Conservation (phyloP, 164 flowering plant species). For the Tinospora cordifolia region DNA sequence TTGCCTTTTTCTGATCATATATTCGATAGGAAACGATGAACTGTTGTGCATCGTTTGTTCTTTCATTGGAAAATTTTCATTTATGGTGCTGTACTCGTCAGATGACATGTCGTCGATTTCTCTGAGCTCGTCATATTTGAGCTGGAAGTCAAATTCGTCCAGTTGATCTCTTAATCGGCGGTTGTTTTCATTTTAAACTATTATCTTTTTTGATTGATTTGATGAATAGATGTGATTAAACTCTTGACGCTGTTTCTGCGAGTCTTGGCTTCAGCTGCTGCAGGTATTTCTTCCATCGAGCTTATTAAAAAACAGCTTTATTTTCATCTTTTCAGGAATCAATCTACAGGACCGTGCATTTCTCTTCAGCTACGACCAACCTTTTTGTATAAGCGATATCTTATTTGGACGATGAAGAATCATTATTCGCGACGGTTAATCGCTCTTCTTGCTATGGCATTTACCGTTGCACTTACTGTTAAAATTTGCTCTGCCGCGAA, state of each 20-base stretch:
- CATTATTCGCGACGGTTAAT: constrained; percentile 9
- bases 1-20: not conserved
- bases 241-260: not conserved
- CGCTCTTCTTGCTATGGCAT: constrained; percentile 3
- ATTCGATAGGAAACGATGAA: not conserved
- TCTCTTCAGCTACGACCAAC: too few species aligned
- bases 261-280: not conserved
- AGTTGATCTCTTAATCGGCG: constrained; percentile 5
- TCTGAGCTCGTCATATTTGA: not conserved
- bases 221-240: constrained; percentile 3
- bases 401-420: constrained; percentile 6
- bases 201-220: constrained; percentile 2
- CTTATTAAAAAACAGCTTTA: not conserved
- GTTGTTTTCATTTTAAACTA: not conserved
- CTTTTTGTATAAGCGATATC: too few species aligned
- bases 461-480: constrained; percentile 6
- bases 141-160: constrained; percentile 1
- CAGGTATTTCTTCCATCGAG: not conserved
- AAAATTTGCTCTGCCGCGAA: constrained; percentile 13
- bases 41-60: not conserved
- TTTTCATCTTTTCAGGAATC: too few species aligned
- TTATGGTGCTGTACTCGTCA: not conserved
- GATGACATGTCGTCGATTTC: not conserved
- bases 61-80: not conserved
- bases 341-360: too few species aligned